A percentile compares a stretch with the other conserved stretches of the same genome.
phyloP scores from a whole-genome alignment of 768 basidiomycete genomes.

The Lepiota venenata region DNA sequence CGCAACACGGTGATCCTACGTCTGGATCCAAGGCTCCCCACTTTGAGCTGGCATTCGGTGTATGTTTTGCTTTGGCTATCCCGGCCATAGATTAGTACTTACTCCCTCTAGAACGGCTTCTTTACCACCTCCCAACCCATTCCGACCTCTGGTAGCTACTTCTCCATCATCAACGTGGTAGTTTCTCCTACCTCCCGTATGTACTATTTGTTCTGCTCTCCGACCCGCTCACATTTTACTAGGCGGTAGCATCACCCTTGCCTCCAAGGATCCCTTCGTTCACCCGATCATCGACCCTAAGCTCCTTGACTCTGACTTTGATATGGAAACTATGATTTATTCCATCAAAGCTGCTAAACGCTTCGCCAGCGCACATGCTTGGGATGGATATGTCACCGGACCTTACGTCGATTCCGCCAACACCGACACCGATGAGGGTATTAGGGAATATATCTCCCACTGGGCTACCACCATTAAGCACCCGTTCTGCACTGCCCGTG shows the following conservation, averaged over 20 bases:
- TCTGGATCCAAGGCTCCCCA: constrained; percentile 27
- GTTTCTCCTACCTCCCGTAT: constrained; percentile 34
- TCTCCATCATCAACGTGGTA: constrained; percentile 23
- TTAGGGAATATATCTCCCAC: constrained; percentile 18
- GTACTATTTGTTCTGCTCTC: neutral
- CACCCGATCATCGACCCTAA: constrained; percentile 30
- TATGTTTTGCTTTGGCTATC: constrained; percentile 15
- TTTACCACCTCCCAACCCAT: constrained; percentile 22
- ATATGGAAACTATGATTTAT: constrained; percentile 22
- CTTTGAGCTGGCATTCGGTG: constrained; percentile 26
- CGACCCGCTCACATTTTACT: neutral
- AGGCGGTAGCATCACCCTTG: constrained; percentile 19
- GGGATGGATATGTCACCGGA: constrained; percentile 22
- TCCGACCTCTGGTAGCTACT: constrained; percentile 25
- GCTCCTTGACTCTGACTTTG: constrained; percentile 30
- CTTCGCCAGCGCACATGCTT: constrained; percentile 21
- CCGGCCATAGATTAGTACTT: neutral
- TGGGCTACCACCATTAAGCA: constrained; percentile 21
- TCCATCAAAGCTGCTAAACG: constrained; percentile 16
- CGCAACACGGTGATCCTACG: constrained; percentile 24
- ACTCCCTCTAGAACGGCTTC: constrained; percentile 11
- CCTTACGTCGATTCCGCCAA: constrained; percentile 11
- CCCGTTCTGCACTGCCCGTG: constrained; percentile 23
- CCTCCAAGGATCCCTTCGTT: constrained; percentile 21
- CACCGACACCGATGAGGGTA: constrained; percentile 14